Evolutionary conservation across 306 rosid species (phyloP), one percentile per base, ranked within the genome.

Genomic region (Acacia acuminata): DNA sequence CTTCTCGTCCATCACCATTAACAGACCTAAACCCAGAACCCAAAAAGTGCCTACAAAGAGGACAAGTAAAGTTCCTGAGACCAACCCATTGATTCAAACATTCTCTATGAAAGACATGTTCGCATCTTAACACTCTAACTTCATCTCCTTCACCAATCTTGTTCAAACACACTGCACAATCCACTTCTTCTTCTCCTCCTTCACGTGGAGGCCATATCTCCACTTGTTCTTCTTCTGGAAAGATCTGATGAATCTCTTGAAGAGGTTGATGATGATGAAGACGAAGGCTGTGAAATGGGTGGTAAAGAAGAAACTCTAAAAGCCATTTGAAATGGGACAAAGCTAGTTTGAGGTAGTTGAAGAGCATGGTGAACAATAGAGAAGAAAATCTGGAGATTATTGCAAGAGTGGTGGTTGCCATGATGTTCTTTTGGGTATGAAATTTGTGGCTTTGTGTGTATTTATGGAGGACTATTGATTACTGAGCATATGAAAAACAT

Each of bases 1-100:
- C 73, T 42, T 83, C 87, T 67, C 44, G 45, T 55, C 11, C 51
- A 58, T 83, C 88, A 3, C 5, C 40, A 3, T 16, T 3, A 16
- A 51, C 2, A 16, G 30, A 4, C 36, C 77, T 73, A 47, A 73
- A 40, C 15, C 25, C 25, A 38, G 83, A 79, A 38, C 71, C 72
- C 14, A 89, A 16, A 14, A 79, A 45, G 6, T 79, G 58, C 34
- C 93, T 87, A 42, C 96, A 92, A 58, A 88, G 89, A 20, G 96
- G 90, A 19, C 93, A 91, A 5, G 77, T 85, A 3, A 22, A 22
- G 16, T 58, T 82, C 2, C 71, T 81, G 30, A 75, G 72, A 0
- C 51, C 60, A 15, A 85, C 22, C 90, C 90, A 90, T 24, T 66
- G 79, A 12, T 86, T 83, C 71, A 91, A 79, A 77, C 96, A 91